These are phyloP conservation scores for Trichoderma sp. DNA, from an alignment of 2,329 filamentous ascomycete species.

Conservation along the genomic window DNA sequence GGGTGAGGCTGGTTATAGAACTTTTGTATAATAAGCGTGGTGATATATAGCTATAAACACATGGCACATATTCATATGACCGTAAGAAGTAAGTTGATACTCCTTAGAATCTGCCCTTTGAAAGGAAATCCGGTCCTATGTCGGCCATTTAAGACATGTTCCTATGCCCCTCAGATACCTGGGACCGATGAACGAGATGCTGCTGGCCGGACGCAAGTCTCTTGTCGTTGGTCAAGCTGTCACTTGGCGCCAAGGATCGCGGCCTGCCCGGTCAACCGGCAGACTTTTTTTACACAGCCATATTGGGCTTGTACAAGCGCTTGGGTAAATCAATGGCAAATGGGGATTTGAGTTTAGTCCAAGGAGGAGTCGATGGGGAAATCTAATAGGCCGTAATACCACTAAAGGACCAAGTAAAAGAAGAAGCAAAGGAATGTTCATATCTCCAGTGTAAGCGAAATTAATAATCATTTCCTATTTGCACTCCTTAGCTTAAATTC, in stretches of 20 bases:
- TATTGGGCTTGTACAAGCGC: background rate
- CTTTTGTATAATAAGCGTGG: background rate
- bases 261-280: background rate
- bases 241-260: constrained; percentile 9
- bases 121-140: background rate
- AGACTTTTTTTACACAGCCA: background rate
- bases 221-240: background rate
- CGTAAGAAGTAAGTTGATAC: background rate
- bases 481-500: background rate
- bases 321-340: background rate
- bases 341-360: background rate
- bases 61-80: background rate
- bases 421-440: background rate
- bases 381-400: background rate
- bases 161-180: background rate
- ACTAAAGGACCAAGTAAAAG: background rate
- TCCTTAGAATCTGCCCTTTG: background rate
- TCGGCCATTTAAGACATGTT: background rate
- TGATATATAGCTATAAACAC: background rate
- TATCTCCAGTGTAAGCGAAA: background rate
- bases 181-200: background rate
- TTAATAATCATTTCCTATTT: background rate
- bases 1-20: background rate
- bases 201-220: background rate
- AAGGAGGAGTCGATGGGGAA: background rate